These are phyloP conservation scores for Quercus bicolor DNA, from an alignment of 306 rosid species.

Conservation along the genomic window DNA sequence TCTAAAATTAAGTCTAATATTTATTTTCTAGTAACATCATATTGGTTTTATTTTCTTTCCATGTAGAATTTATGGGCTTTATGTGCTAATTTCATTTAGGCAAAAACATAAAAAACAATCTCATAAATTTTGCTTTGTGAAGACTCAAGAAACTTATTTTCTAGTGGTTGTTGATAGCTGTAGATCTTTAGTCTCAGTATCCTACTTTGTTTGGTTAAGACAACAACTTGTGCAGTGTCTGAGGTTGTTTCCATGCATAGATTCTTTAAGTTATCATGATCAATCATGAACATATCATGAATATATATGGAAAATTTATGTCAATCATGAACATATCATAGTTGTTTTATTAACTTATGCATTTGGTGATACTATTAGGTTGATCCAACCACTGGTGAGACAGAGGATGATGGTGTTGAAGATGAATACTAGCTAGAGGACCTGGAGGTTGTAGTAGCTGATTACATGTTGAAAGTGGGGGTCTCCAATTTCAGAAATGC, in stretches of 20 bases:
- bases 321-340: too few species aligned
- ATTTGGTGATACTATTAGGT: too few species aligned
- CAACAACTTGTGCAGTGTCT: too few species aligned
- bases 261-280: too few species aligned
- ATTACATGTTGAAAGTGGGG: slow-evolving; percentile 83
- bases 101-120: background rate
- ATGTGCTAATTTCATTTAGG: background rate
- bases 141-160: too few species aligned
- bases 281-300: too few species aligned
- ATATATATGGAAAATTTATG: too few species aligned
- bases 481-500: slow-evolving; percentile 87
- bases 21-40: background rate
- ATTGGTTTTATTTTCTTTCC: background rate
- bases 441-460: slow-evolving; percentile 89
- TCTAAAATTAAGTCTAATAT: background rate
- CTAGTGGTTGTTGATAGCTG: too few species aligned
- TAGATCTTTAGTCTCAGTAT: too few species aligned
- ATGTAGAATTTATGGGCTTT: background rate
- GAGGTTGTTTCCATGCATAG: slow-evolving; percentile 39
- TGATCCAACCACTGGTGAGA: slow-evolving; percentile 45
- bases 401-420: slow-evolving; percentile 93
- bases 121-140: too few species aligned
- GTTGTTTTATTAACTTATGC: too few species aligned
- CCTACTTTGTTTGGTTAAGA: too few species aligned
- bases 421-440: slow-evolving; percentile 98